phyloP scores from a whole-genome alignment of 225 moss, liverwort and hornwort species.

The Pseudisothecium myosuroides region DNA sequence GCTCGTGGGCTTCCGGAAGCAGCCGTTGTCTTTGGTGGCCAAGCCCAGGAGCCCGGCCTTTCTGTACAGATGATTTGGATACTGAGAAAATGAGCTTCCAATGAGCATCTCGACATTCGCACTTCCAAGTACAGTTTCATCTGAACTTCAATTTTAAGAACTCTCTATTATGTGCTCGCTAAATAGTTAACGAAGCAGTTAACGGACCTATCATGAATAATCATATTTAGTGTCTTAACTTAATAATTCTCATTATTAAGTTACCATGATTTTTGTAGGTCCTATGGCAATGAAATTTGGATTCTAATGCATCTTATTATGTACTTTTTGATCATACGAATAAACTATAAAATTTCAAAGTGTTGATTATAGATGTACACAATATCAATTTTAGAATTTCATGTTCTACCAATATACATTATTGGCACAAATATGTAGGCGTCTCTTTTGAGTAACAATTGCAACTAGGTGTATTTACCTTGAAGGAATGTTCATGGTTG shows the following conservation, averaged over 20 bases:
- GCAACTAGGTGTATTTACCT: neutral
- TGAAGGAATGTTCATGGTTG: no score
- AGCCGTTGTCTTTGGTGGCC: slow-evolving; percentile 1
- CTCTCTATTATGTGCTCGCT: neutral
- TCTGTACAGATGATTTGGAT: neutral
- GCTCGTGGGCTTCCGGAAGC: slow-evolving; percentile 7
- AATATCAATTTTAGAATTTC: neutral
- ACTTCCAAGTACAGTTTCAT: no score
- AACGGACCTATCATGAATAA: neutral
- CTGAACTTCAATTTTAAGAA: neutral
- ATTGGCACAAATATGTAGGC: no score
- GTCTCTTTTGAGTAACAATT: neutral
- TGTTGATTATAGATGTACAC: neutral
- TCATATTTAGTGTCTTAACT: no score
- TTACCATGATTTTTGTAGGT: neutral
- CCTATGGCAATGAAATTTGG: neutral
- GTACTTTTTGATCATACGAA: neutral
- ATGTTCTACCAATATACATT: neutral
- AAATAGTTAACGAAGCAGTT: no score
- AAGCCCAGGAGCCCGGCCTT: slow-evolving; percentile 19
- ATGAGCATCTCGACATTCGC: neutral
- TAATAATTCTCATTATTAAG: no score
- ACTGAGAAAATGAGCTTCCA: neutral
- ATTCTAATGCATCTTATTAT: neutral
- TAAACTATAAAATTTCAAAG: neutral